Conservation (phyloP, 1,284 basidiomycete genomes). For the Takashimella koratensis region DNA sequence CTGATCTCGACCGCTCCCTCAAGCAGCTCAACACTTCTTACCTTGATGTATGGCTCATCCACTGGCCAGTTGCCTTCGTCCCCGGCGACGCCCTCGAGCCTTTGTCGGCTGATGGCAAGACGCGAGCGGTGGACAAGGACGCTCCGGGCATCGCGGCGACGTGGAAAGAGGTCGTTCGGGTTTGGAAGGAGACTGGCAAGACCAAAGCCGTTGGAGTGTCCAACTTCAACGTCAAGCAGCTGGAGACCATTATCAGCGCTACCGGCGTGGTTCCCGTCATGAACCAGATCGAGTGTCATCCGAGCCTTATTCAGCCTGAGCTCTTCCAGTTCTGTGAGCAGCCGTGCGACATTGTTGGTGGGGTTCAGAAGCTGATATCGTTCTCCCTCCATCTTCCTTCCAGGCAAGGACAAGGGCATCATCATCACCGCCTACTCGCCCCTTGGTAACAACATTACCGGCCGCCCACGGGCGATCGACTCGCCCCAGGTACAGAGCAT, state of each 20-base stretch:
- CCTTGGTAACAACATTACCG: slow-evolving; percentile 61
- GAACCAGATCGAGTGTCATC: slow-evolving; percentile 85
- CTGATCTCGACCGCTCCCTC: slow-evolving; percentile 71
- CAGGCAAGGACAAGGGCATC: slow-evolving; percentile 69
- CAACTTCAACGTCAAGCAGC: slow-evolving; percentile 68
- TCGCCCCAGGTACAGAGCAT: slow-evolving; percentile 59
- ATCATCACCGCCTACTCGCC: slow-evolving; percentile 80
- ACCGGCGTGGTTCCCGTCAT: slow-evolving; percentile 72
- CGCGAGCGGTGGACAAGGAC: slow-evolving; percentile 23
- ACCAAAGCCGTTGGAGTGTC: slow-evolving; percentile 57
- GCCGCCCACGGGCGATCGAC: slow-evolving; percentile 32
- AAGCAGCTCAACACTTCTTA: slow-evolving; percentile 66
- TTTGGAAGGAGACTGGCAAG: slow-evolving; percentile 41
- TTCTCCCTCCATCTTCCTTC: slow-evolving; percentile 54
- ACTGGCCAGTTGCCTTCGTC: slow-evolving; percentile 80
- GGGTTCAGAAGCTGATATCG: slow-evolving; percentile 18
- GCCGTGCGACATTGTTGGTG: slow-evolving; percentile 18
- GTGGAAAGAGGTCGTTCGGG: slow-evolving; percentile 46
- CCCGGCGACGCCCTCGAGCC: slow-evolving; percentile 62
- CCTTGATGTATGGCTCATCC: slow-evolving; percentile 77
- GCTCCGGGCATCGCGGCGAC: slow-evolving; percentile 30
- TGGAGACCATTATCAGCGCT: slow-evolving; percentile 66
- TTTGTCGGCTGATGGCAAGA: slow-evolving; percentile 2
- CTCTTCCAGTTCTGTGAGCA: slow-evolving; percentile 34
- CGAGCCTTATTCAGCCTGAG: slow-evolving; percentile 50